Evolutionary conservation across 768 basidiomycete genomes (phyloP).

Genomic region (Tricholoma terreum): DNA sequence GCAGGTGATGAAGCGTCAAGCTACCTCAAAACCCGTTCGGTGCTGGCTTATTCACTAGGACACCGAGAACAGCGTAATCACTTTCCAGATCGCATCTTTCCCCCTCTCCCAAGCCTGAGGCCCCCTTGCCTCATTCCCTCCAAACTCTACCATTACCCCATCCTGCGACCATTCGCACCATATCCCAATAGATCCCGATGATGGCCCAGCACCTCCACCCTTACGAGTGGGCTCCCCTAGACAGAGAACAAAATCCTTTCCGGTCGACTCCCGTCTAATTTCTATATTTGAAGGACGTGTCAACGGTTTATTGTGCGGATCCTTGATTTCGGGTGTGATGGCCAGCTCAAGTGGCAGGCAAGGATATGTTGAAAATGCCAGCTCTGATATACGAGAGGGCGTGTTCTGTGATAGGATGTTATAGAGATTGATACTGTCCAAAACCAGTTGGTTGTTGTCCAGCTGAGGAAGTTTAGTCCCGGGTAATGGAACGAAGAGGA

Average conservation of each 20-base stretch:
- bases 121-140: slow-evolving; percentile 71
- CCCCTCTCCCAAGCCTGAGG: slow-evolving; percentile 87
- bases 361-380: slow-evolving; percentile 57
- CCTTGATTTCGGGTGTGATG: slow-evolving; percentile 31
- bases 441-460: slow-evolving; percentile 42
- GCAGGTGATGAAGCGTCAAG: too few species aligned
- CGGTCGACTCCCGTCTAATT: slow-evolving; percentile 52
- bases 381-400: slow-evolving; percentile 42
- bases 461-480: slow-evolving; percentile 46
- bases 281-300: slow-evolving; percentile 39
- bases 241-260: slow-evolving; percentile 69
- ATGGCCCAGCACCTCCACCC: slow-evolving; percentile 85
- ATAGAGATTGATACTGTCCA: slow-evolving; percentile 83
- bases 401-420: slow-evolving; percentile 46
- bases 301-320: slow-evolving; percentile 34
- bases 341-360: slow-evolving; percentile 48
- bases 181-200: slow-evolving; percentile 81
- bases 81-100: slow-evolving; percentile 76
- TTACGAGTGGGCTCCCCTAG: slow-evolving; percentile 90
- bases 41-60: neutral
- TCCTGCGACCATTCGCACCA: slow-evolving; percentile 91
- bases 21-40: too few species aligned
- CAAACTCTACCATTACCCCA: slow-evolving; percentile 85
- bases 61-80: slow-evolving; percentile 58
- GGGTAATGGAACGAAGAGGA: slow-evolving; percentile 66